Evolutionary conservation across 495 filamentous ascomycete genomes (phyloP).

Genomic region (Tricharina praecox): DNA sequence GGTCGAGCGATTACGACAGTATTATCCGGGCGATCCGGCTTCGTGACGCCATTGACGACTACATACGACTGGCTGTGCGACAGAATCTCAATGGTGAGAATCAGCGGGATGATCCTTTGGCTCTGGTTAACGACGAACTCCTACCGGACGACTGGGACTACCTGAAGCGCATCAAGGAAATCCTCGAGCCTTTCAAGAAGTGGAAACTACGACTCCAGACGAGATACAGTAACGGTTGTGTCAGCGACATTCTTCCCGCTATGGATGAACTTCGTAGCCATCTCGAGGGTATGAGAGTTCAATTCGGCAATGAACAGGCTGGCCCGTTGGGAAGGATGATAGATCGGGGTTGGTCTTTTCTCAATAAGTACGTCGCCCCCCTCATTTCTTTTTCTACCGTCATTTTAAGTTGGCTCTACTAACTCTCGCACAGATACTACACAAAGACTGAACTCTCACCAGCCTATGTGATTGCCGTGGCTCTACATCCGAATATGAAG

Average conservation of each 20-base stretch:
- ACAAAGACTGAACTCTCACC: background rate
- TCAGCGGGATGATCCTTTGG: background rate
- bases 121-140: too few species aligned
- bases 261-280: background rate
- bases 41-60: conserved; percentile 1
- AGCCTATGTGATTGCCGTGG: background rate
- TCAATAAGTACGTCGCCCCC: too few species aligned
- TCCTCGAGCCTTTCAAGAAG: background rate
- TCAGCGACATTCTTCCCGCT: background rate
- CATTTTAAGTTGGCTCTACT: too few species aligned
- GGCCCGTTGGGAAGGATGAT: too few species aligned
- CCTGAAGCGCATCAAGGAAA: background rate
- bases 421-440: background rate
- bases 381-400: too few species aligned
- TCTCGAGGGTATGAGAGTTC: too few species aligned
- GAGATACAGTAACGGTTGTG: background rate
- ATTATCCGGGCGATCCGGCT: conserved; percentile 1
- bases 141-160: background rate
- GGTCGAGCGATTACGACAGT: background rate
- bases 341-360: too few species aligned
- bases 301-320: too few species aligned
- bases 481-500: background rate
- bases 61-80: background rate
- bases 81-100: background rate
- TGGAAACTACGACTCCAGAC: background rate